Evolutionary conservation across 257 asterid genomes (phyloP), one percentile per base, ranked within the genome.

Genomic region (Solanum etuberosum): DNA sequence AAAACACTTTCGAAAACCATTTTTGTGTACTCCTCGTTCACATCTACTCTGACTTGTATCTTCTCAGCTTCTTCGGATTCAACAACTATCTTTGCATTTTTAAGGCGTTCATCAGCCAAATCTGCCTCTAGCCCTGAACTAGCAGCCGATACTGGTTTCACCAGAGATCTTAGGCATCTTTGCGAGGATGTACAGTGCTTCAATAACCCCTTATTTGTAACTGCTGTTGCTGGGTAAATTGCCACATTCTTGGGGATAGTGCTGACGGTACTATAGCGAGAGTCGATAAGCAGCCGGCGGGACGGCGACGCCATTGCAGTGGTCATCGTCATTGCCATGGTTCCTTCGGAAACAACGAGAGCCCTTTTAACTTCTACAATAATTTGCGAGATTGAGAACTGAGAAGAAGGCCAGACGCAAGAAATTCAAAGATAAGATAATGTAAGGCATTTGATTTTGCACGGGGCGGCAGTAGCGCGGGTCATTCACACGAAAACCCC

Each of bases 1-100:
- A 96, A 89, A 85, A 92, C 86, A 88, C 92, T 96, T 15, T 94
- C 94, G 87, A 94, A 96, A 87, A 93, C 95, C 72, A 92, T 90
- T 86, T 65, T 85, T 34, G 98, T 96, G 74, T 94, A 96, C 89
- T 94, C 94, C 90, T 94, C 94, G 9, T 91, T 42, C 93, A 96
- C 68, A 89, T 94, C 94, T 73, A 96, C 98, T 91, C 98, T 94
- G 83, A 94, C 96, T 96, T 93, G 94, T 89, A 93, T 92, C 91
- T 90, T 93, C 35, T 91, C 91, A 23, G 89, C 93, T 83, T 93
- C 95, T 89, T 91, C 86, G 70, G 94, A 93, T 92, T 92, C 95
- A 88, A 92, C 91, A 5, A 86, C 90, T 87, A 94, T 87, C 91
- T 93, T 92, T 2, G 89, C 90, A 78, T 93, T 90, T 85, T 92